These are phyloP conservation scores for Picea glauca DNA, from an alignment of 75 land plant genomes.

Conservation along the genomic window DNA sequence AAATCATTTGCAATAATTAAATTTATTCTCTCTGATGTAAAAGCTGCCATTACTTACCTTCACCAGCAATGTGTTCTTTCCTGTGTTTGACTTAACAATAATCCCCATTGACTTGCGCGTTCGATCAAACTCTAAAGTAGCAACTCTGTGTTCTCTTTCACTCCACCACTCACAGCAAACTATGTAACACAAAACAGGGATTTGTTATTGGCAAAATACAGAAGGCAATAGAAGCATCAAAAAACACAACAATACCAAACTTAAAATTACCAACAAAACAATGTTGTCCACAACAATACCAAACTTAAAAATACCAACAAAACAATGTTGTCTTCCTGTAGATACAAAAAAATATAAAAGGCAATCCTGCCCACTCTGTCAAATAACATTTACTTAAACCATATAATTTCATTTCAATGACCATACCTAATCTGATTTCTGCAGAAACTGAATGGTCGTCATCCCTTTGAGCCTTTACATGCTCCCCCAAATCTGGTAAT, in stretches of 20 bases:
- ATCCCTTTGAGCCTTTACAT: neutral
- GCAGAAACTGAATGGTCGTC: neutral
- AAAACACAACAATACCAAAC: neutral
- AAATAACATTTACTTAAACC: neutral
- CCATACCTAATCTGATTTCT: conserved; percentile 9
- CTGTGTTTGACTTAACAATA: conserved; percentile 57
- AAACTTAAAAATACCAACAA: neutral
- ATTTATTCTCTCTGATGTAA: neutral
- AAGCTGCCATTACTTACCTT: conserved; percentile 63
- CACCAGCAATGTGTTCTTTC: conserved; percentile 67
- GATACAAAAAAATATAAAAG: neutral
- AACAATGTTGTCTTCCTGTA: neutral
- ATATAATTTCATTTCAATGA: neutral
- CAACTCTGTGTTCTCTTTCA: conserved; percentile 43
- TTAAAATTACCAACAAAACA: neutral
- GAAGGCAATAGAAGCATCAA: neutral
- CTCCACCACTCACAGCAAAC: conserved; percentile 72
- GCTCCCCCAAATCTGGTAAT: conserved; percentile 5
- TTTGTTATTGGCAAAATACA: neutral
- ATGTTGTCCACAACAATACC: neutral
- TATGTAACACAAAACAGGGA: conserved; percentile 7
- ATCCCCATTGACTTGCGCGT: conserved; percentile 94
- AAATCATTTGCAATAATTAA: neutral
- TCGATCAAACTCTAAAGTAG: conserved; percentile 92
- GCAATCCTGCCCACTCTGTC: neutral